A percentile compares a stretch with the other conserved stretches of the same genome.
These are phyloP conservation scores for Penicillium lagena DNA, from an alignment of 495 filamentous ascomycete genomes.

Conservation along the genomic window DNA sequence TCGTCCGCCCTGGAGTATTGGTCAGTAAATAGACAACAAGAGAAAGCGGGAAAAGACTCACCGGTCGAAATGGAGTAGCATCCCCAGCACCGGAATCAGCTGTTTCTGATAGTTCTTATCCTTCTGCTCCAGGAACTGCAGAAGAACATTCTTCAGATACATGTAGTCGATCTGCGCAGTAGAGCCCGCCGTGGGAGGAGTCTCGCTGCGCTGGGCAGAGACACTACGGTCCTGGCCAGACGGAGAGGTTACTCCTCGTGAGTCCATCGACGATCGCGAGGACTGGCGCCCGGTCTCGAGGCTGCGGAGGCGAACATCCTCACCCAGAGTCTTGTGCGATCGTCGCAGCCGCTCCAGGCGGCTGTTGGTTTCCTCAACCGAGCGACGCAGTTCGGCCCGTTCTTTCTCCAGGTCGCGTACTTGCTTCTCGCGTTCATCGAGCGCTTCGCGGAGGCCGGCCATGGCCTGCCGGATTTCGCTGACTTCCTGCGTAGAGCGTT, in stretches of 20 bases:
- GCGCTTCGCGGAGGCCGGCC: conserved; percentile 64
- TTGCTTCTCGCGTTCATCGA: conserved; percentile 85
- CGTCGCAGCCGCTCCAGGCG: conserved; percentile 76
- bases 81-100: conserved; percentile 84
- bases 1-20: conserved; percentile 60
- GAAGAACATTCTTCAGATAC: conserved; percentile 90
- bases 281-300: conserved; percentile 45
- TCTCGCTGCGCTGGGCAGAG: conserved; percentile 34
- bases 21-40: neutral
- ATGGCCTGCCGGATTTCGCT: conserved; percentile 72
- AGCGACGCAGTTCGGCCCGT: conserved; percentile 64
- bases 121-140: conserved; percentile 92
- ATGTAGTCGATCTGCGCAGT: conserved; percentile 57
- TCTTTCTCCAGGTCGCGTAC: conserved; percentile 75
- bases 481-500: conserved; percentile 62
- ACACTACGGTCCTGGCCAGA: conserved; percentile 28
- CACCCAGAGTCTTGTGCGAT: conserved; percentile 50
- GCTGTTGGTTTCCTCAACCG: conserved; percentile 68
- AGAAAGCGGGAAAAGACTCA: conserved; percentile 32
- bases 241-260: conserved; percentile 37
- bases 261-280: conserved; percentile 62
- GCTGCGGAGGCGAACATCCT: conserved; percentile 31
- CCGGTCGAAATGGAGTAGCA: conserved; percentile 88
- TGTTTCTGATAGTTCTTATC: conserved; percentile 88
- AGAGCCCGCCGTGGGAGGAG: conserved; percentile 22